Base-by-base conservation (phyloP, 208 protist species). In the Trypanosoma melophagium region DNA sequence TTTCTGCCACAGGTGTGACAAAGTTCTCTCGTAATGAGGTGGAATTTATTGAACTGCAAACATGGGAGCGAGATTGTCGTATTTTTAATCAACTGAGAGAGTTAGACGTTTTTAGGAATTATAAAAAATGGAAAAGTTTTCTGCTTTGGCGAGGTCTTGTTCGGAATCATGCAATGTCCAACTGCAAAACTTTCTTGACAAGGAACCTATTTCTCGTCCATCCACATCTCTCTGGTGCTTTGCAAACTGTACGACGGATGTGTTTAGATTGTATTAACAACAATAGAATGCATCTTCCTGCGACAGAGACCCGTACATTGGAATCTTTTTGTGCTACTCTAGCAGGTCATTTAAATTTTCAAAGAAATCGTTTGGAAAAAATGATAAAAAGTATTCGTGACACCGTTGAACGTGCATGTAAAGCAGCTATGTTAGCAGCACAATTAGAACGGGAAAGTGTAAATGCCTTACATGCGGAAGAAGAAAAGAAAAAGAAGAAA, bases 101-200 rank as follows among this genome's bases (percentile, higher is more conserved):
- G 51, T 82, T 99, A 54, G 80, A 83, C 42, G 88, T 98, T 31
- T 98, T 99, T 70, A 69, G 80, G 19, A 81, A 97, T 14, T 98
- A 96, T 80, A 94, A 97, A 70, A 72, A 81, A 62, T 98, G 96
- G 95, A 94, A 95, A 61, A 92, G 88, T 73, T 98, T 98, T 76
- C 74, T 95, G 24, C 62, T 97, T 35, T 98, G 96, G 93, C 89
- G 90, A 57, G 89, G 78, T 52, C 79, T 96, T 17, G 87, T 98
- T 13, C 87, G 94, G 22, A 85, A 83, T 40, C 90, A 89, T 42
- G 90, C 86, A 19, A 92, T 93, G 44, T 61, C 71, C 19, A 93
- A 86, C 59, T 90, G 86, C 72, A 80, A 86, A 22, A 79, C 72
- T 49, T 90, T 89, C 65, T 79, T 98, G 40, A 74, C 80, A 12